phyloP scores from a whole-genome alignment of 106 monocot species.

The Acorus gramineus region DNA sequence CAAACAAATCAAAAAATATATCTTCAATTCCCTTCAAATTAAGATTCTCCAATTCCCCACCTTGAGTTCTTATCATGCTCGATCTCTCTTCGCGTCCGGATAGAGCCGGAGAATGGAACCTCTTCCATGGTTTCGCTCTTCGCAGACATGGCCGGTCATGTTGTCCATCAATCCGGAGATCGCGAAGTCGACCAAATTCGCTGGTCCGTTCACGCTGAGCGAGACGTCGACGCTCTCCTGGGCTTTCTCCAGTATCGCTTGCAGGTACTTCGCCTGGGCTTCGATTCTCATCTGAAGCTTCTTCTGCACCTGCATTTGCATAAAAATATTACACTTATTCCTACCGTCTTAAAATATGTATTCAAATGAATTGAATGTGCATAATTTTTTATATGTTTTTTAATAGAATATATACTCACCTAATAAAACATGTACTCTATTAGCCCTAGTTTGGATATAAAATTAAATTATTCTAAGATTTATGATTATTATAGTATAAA shows the following conservation, averaged over 20 bases:
- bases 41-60: too few relatives aligned
- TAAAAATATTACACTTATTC: not conserved
- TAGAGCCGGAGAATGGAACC: too few relatives aligned
- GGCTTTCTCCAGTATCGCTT: constrained; percentile 68
- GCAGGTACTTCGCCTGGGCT: constrained; percentile 78
- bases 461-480: too few relatives aligned
- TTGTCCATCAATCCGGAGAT: constrained; percentile 44
- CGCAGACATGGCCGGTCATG: constrained; percentile 11
- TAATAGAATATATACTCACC: too few relatives aligned
- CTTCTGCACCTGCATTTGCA: constrained; percentile 51
- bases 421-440: too few relatives aligned
- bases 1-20: too few relatives aligned
- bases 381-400: too few relatives aligned
- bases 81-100: too few relatives aligned
- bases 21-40: too few relatives aligned
- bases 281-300: constrained; percentile 81
- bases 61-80: too few relatives aligned
- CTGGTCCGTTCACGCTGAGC: constrained; percentile 18
- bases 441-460: too few relatives aligned
- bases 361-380: not conserved
- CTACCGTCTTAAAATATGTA: not conserved
- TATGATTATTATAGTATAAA: too few relatives aligned
- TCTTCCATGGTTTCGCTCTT: not conserved
- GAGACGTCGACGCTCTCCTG: constrained; percentile 30
- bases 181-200: constrained; percentile 30